phyloP scores from a whole-genome alignment of 2,329 filamentous ascomycete genomes.

The Ascochyta rabiei region DNA sequence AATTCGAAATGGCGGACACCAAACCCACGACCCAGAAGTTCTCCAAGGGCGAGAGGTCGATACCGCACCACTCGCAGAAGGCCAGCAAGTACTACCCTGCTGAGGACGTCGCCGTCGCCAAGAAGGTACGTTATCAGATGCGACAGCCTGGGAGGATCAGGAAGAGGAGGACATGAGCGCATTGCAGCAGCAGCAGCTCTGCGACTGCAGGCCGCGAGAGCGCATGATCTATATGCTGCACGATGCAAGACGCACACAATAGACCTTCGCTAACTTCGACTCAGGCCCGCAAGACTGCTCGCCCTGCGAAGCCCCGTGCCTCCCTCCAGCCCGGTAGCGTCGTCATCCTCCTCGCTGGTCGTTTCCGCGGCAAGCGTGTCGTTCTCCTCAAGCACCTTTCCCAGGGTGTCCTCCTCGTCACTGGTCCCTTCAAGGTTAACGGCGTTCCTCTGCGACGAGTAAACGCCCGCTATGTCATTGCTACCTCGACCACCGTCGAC shows the following conservation, averaged over 20 bases:
- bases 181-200: conserved; percentile 6
- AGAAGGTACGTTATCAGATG: conserved; percentile 78
- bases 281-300: conserved; percentile 88
- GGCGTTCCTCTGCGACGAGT: conserved; percentile 94
- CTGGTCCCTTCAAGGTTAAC: conserved; percentile 99
- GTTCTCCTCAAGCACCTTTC: conserved; percentile 97
- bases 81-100: conserved; percentile 99
- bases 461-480: conserved; percentile 92
- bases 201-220: conserved; percentile 11
- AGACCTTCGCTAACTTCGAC: conserved; percentile 36
- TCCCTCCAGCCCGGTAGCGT: conserved; percentile 93
- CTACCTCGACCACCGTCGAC: conserved; percentile 84
- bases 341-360: conserved; percentile 98
- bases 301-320: conserved; percentile 83
- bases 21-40: conserved; percentile 80
- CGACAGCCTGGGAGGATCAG: conserved; percentile 20
- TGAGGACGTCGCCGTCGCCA: conserved; percentile 84
- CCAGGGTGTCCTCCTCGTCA: conserved; percentile 98
- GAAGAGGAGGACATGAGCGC: conserved; percentile 24
- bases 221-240: conserved; percentile 5
- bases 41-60: conserved; percentile 92
- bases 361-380: conserved; percentile 99
- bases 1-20: conserved; percentile 70
- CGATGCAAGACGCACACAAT: conserved; percentile 2
- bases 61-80: conserved; percentile 87